Conservation (phyloP, 208 protist species). For the Leishmania major region DNA sequence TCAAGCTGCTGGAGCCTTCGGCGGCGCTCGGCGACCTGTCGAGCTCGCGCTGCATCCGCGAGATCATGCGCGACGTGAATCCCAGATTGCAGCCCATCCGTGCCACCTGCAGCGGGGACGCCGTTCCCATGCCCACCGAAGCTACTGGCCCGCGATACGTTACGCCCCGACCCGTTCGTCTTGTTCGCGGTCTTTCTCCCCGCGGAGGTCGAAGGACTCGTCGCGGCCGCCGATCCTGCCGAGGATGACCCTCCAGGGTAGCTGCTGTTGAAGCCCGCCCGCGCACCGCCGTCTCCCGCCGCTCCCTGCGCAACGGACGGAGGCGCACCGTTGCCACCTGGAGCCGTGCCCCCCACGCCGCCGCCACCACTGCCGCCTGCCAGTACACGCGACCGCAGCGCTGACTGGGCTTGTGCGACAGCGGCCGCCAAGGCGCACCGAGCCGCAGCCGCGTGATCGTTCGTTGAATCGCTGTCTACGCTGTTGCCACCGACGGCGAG, state of each 20-base stretch:
- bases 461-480: background rate
- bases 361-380: constrained; percentile 4
- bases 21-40: constrained; percentile 15
- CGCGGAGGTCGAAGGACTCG: background rate
- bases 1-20: constrained; percentile 24
- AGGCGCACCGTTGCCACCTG: background rate
- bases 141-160: background rate
- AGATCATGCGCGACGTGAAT: constrained; percentile 22
- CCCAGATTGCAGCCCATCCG: constrained; percentile 1
- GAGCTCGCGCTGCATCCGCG: constrained; percentile 24
- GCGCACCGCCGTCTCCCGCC: background rate
- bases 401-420: constrained; percentile 26
- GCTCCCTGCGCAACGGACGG: background rate
- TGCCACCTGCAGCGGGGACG: background rate
- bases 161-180: background rate
- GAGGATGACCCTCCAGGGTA: constrained; percentile 8
- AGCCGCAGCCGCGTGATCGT: background rate
- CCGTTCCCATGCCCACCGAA: background rate
- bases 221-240: background rate
- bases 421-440: constrained; percentile 24
- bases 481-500: background rate
- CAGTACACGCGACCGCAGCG: constrained; percentile 24
- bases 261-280: constrained; percentile 1
- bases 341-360: background rate
- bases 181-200: constrained; percentile 7